Evolutionary conservation across 2,329 filamentous ascomycete genomes (phyloP).

Genomic region (Trichoderma sp.): DNA sequence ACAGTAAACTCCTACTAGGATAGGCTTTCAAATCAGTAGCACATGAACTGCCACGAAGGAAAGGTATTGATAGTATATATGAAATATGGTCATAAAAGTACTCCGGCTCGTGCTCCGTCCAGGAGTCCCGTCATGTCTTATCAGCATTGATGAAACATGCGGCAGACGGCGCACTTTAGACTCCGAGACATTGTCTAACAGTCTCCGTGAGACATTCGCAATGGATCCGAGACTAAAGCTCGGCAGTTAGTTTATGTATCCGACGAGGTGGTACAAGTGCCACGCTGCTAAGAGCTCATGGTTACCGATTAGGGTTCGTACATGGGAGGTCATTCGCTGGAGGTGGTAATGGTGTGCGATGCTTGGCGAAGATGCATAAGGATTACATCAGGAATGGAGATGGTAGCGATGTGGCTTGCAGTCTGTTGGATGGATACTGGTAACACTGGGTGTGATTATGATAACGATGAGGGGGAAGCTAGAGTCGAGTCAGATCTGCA

Average conservation of each 20-base stretch:
- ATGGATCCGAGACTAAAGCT: background rate
- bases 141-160: background rate
- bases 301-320: constrained; percentile 4
- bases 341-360: background rate
- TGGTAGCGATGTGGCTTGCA: background rate
- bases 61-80: background rate
- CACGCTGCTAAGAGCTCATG: background rate
- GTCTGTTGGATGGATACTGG: background rate
- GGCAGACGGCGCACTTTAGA: background rate
- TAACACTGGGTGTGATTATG: background rate
- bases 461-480: background rate
- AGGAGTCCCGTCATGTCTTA: background rate
- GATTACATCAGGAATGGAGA: background rate
- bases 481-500: background rate
- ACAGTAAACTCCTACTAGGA: background rate
- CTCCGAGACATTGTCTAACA: background rate
- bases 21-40: background rate
- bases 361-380: background rate
- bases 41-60: background rate
- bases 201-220: background rate
- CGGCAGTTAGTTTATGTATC: background rate
- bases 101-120: accelerated
- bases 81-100: background rate
- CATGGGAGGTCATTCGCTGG: constrained; percentile 1
- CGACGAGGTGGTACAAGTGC: background rate